Evolutionary conservation across 768 basidiomycete genomes (phyloP).

Genomic region (Dentipellis fragilis): DNA sequence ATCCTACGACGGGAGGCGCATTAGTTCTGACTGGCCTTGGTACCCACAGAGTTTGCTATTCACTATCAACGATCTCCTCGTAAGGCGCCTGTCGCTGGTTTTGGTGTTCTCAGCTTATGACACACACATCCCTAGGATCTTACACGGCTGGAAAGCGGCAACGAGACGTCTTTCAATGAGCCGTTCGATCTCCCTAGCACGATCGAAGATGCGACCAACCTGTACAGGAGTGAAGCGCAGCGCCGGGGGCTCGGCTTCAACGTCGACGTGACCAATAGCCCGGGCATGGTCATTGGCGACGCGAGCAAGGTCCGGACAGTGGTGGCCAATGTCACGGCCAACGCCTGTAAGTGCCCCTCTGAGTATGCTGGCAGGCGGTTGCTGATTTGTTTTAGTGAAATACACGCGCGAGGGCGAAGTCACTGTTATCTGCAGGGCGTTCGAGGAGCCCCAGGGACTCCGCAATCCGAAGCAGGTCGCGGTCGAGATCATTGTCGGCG

Average conservation of each 20-base stretch:
- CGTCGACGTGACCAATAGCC: constrained; percentile 43
- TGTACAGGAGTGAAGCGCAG: constrained; percentile 59
- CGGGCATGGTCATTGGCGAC: constrained; percentile 61
- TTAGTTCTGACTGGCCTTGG: too few relatives aligned
- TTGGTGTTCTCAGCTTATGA: neutral
- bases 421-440: constrained; percentile 43
- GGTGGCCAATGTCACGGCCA: constrained; percentile 69
- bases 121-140: constrained; percentile 37
- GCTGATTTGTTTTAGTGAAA: constrained; percentile 37
- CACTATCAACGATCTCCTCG: constrained; percentile 75
- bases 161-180: constrained; percentile 67
- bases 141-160: constrained; percentile 66
- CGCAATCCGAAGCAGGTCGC: constrained; percentile 35
- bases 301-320: constrained; percentile 65
- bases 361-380: neutral
- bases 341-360: constrained; percentile 41
- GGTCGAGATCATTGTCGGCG: constrained; percentile 61
- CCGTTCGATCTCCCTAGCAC: constrained; percentile 56
- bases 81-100: constrained; percentile 15
- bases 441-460: constrained; percentile 41
- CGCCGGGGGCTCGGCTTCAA: constrained; percentile 51
- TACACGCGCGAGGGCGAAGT: constrained; percentile 57
- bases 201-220: constrained; percentile 49
- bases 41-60: constrained; percentile 51
- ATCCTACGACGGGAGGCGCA: too few relatives aligned